These are phyloP conservation scores for Bruguiera gymnorhiza DNA, from an alignment of 345 rosid species.

Conservation along the genomic window DNA sequence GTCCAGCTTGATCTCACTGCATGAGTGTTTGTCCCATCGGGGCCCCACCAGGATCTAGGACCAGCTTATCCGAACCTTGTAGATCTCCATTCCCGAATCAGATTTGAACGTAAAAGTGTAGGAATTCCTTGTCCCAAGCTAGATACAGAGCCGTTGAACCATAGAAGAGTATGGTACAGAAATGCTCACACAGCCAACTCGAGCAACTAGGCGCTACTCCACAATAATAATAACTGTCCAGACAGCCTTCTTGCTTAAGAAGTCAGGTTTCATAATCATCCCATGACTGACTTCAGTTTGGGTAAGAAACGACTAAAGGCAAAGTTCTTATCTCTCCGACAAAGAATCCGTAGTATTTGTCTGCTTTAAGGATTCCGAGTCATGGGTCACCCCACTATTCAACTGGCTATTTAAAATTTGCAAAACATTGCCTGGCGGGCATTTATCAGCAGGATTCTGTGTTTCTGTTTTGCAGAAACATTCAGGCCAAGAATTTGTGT, in stretches of 20 bases:
- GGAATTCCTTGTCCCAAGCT: not conserved
- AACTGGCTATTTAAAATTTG: constrained; percentile 61
- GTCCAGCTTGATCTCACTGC: too few relatives aligned
- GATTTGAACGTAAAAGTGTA: not conserved
- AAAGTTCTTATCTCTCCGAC: constrained; percentile 37
- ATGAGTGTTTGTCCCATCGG: too few relatives aligned
- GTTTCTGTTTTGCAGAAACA: constrained; percentile 82
- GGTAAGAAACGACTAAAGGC: not conserved
- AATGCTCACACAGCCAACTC: not conserved
- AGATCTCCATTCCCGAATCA: not conserved
- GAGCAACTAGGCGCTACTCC: not conserved
- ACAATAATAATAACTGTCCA: not conserved
- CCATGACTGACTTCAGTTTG: too few relatives aligned
- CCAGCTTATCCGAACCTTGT: not conserved
- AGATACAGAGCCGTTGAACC: too few relatives aligned
- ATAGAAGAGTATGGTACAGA: too few relatives aligned
- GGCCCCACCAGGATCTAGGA: not conserved
- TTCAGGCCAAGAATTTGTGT: constrained; percentile 98
- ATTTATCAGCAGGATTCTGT: constrained; percentile 63
- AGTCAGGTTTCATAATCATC: too few relatives aligned
- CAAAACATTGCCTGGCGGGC: constrained; percentile 83
- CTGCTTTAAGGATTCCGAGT: constrained; percentile 32
- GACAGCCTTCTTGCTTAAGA: too few relatives aligned
- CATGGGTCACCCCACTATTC: constrained; percentile 37
- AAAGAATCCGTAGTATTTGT: constrained; percentile 43